phyloP scores from a whole-genome alignment of 176 grass and related monocot species.

The Triticum turgidum region DNA sequence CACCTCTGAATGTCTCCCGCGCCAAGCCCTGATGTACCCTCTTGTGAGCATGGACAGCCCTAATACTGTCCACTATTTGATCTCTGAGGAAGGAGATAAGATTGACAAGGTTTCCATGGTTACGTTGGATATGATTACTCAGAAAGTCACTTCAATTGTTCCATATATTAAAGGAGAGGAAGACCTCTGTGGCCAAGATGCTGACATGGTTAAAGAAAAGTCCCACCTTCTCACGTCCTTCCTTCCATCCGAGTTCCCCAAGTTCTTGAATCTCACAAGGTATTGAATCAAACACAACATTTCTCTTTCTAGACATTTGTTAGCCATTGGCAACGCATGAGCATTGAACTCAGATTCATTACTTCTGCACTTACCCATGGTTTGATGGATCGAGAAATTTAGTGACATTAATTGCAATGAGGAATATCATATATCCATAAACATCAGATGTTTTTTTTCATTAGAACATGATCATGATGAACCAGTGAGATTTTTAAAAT shows the following conservation, averaged over 20 bases:
- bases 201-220: neutral
- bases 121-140: neutral
- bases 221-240: neutral
- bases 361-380: too few relatives aligned
- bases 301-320: too few relatives aligned
- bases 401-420: too few relatives aligned
- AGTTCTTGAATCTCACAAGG: neutral
- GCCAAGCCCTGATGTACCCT: neutral
- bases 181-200: neutral
- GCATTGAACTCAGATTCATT: too few relatives aligned
- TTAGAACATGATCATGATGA: too few relatives aligned
- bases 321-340: too few relatives aligned
- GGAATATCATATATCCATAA: too few relatives aligned
- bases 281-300: neutral
- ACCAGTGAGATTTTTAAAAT: too few relatives aligned
- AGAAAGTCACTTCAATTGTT: neutral
- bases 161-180: constrained; percentile 1
- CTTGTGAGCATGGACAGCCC: neutral
- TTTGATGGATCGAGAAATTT: too few relatives aligned
- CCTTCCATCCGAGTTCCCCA: neutral
- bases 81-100: neutral
- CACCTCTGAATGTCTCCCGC: neutral
- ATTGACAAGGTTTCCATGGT: neutral
- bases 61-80: neutral
- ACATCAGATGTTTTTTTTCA: too few relatives aligned